Base-by-base conservation (phyloP, 2,329 filamentous ascomycete genomes). In the Stachybotrys echinatus region DNA sequence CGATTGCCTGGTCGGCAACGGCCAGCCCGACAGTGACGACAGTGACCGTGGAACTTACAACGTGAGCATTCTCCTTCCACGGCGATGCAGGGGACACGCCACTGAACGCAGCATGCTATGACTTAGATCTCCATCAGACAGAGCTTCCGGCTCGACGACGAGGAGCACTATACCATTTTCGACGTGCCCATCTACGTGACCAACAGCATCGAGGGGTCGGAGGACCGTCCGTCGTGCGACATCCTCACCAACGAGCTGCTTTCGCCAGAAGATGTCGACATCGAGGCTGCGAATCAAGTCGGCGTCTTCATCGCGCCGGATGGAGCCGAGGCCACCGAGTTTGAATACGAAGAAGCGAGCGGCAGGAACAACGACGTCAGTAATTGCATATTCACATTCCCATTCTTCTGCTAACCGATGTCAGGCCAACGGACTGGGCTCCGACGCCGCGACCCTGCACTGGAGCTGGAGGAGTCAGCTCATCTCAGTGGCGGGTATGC, bases 141-240 rank as follows among this genome's bases (percentile, higher is more conserved):
- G 59, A 84, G 77, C 58, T 89, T 87, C 63, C 76, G 81, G 12
- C 72, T 87, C 49, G 87, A 88, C 60, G 76, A 73, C 12, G 73
- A 75, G 2, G 74, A 85, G 44, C 75, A 81, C 57, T 88, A 88
- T 64, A 88, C 84, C 8, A 79, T 89, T 48, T 88, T 88, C 58
- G 83, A 89, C 56, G 68, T 88, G 12, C 85, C 85, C 18, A 84
- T 89, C 55, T 74, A 76, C 3, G 78, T 88, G 37, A 86, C 84
- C 6, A 89, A 89, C 63, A 73, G 70, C 38, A 88, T 89, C 54
- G 62, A 71, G 8, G 61, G 66, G 27, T 59, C 61, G 19, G 64
- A 64, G 20, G 58, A 65, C 51, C 70, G 75, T n/a, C 69, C 72
- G 2, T 66, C 68, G 18, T 84, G 81, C 57, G 76, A 77, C 48